These are phyloP conservation scores for Aurinia saxatilis DNA, from an alignment of 345 rosid species.

Conservation along the genomic window DNA sequence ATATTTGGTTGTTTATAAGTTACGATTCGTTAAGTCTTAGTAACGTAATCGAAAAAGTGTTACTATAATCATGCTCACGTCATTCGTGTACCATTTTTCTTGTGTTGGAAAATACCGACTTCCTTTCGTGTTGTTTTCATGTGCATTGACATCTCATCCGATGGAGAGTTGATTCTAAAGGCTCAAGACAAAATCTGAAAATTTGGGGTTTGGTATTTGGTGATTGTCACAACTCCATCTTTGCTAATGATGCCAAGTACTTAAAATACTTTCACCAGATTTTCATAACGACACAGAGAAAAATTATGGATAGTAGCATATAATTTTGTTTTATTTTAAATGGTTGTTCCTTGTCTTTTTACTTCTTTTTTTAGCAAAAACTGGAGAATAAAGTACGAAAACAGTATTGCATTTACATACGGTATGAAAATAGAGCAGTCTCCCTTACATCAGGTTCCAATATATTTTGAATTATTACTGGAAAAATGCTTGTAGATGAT, in stretches of 20 bases:
- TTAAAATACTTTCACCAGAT: constrained; percentile 4
- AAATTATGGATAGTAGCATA: background rate
- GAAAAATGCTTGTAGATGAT: no score
- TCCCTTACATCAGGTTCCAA: background rate
- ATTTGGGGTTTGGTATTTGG: constrained; percentile 99
- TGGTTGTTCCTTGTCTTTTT: background rate
- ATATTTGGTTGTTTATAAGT: background rate
- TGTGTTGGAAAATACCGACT: background rate
- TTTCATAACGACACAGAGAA: background rate
- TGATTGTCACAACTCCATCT: constrained; percentile 91
- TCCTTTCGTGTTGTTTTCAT: constrained; percentile 34
- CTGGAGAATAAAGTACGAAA: no score
- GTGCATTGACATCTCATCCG: constrained; percentile 97
- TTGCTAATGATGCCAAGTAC: constrained; percentile 93
- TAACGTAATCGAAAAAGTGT: no score
- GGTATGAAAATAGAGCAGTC: background rate
- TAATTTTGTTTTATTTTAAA: no score
- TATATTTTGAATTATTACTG: background rate
- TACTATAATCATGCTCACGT: background rate
- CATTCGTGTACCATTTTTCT: no score
- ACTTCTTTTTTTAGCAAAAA: background rate
- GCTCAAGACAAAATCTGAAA: constrained; percentile 94
- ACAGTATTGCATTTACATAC: background rate
- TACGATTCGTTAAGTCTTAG: background rate
- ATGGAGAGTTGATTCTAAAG: constrained; percentile 88